Percentiles rank a stretch among this genome's conserved stretches.
phyloP scores from a whole-genome alignment of 345 rosid genomes.

The Boechera retrofracta region DNA sequence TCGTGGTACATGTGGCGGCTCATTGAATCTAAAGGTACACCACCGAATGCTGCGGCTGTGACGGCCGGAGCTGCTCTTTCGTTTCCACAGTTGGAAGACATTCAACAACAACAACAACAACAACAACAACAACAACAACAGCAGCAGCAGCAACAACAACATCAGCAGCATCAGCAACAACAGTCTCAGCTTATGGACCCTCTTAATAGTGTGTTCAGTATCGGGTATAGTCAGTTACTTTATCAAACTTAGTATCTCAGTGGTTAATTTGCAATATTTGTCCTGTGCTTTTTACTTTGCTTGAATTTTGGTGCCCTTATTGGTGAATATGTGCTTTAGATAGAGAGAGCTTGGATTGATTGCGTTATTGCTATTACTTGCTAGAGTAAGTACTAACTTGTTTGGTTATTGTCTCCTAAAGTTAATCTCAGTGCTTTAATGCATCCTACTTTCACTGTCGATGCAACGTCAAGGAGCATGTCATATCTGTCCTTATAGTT shows the following conservation, averaged over 20 bases:
- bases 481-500: slow-evolving; percentile 10
- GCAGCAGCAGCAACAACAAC: slow-evolving; percentile 49
- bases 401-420: not conserved
- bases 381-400: slow-evolving; percentile 5
- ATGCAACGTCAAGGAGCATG: slow-evolving; percentile 8
- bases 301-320: not conserved
- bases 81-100: slow-evolving; percentile 59
- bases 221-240: slow-evolving; percentile 64
- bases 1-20: slow-evolving; percentile 95
- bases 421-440: not conserved
- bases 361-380: slow-evolving; percentile 4
- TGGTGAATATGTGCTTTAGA: slow-evolving; percentile 10
- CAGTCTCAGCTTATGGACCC: slow-evolving; percentile 82
- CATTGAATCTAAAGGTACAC: slow-evolving; percentile 69
- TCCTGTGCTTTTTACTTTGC: slow-evolving; percentile 16
- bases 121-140: slow-evolving; percentile 39
- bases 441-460: not conserved
- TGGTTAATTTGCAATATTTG: slow-evolving; percentile 13
- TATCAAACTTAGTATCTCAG: slow-evolving; percentile 31
- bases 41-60: slow-evolving; percentile 67
- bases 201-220: slow-evolving; percentile 81
- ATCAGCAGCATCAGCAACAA: slow-evolving; percentile 39
- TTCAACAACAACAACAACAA: slow-evolving; percentile 36
- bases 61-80: slow-evolving; percentile 58
- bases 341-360: not conserved